Base-by-base conservation (phyloP, 2,329 filamentous ascomycete genomes). In the Ophiostoma australiae region DNA sequence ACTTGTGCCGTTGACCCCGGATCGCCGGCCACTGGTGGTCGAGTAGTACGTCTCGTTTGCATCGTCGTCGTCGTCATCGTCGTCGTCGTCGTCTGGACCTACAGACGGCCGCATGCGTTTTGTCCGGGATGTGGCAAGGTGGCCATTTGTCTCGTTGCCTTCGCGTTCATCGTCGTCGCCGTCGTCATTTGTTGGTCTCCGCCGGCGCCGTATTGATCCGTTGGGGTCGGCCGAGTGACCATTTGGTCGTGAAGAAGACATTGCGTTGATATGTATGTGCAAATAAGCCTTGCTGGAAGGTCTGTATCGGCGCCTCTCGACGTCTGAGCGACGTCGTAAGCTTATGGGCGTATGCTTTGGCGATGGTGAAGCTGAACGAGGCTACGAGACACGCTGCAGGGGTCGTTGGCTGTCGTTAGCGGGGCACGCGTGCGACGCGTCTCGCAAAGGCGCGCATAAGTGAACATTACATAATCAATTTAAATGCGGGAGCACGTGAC, bases 161-260 rank as follows among this genome's bases (percentile, higher is more conserved):
- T 79, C 78, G 69, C 78, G 77, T 23, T 80, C 78, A 65, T 80
- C 79, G 20, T 58, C 70, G 15, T 79, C 78, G 72, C 78, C 80
- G 35, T 84, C 81, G 61, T 79, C 79, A 13, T 79, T 78, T 31
- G 80, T 78, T 70, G 84, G 82, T 72, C 82, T 79, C 27, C 84
- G 82, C 67, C 84, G 84, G 5, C 55, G 70, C 70, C 81, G 78
- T 68, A 76, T 74, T 37, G 75, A 72, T 61, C 74, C 72, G 72
- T 72, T 71, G 5, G 70, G 69, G 82, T 68, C 83, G 84, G 70
- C 81, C 77, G 70, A 70, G 27, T 79, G 78, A 69, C 78, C 78
- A 27, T 80, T 70, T 83, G 82, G 71, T 81, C 78, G 39, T 82
- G 81, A 63, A 82, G 83, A 71, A 80, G 78, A 71, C 69, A 70